Conservation (phyloP, 768 basidiomycete genomes). For the Podaxis sp. region DNA sequence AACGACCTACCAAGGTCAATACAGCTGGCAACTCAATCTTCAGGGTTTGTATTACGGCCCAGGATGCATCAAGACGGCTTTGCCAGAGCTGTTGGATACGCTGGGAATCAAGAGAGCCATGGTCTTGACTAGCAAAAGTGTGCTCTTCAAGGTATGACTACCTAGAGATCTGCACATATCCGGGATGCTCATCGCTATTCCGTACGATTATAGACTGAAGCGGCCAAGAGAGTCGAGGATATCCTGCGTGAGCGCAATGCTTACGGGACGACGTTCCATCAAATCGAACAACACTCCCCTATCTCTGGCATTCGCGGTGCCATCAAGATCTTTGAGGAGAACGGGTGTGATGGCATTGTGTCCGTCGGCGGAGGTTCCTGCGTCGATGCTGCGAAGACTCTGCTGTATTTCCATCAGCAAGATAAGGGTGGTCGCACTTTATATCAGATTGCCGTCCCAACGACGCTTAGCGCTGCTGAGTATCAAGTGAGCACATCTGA, state of each 20-base stretch:
- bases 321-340: slow-evolving; percentile 51
- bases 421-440: slow-evolving; percentile 51
- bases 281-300: slow-evolving; percentile 74
- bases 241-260: slow-evolving; percentile 57
- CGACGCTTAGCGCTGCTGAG: slow-evolving; percentile 79
- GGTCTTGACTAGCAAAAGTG: slow-evolving; percentile 62
- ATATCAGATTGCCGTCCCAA: slow-evolving; percentile 78
- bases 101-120: slow-evolving; percentile 64
- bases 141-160: slow-evolving; percentile 6
- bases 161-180: neutral
- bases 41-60: slow-evolving; percentile 74
- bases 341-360: slow-evolving; percentile 67
- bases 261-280: slow-evolving; percentile 68
- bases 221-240: slow-evolving; percentile 53
- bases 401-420: slow-evolving; percentile 61
- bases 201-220: slow-evolving; percentile 50
- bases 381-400: slow-evolving; percentile 75
- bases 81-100: slow-evolving; percentile 58
- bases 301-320: slow-evolving; percentile 64
- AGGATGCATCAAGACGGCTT: slow-evolving; percentile 57
- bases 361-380: slow-evolving; percentile 81
- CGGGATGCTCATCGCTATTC: neutral
- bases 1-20: slow-evolving; percentile 49
- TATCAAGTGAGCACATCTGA: slow-evolving; percentile 48
- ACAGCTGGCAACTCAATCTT: slow-evolving; percentile 67